Evolutionary conservation across 352 stramenopile species (phyloP).

Genomic region (Globisporangium spiculum): DNA sequence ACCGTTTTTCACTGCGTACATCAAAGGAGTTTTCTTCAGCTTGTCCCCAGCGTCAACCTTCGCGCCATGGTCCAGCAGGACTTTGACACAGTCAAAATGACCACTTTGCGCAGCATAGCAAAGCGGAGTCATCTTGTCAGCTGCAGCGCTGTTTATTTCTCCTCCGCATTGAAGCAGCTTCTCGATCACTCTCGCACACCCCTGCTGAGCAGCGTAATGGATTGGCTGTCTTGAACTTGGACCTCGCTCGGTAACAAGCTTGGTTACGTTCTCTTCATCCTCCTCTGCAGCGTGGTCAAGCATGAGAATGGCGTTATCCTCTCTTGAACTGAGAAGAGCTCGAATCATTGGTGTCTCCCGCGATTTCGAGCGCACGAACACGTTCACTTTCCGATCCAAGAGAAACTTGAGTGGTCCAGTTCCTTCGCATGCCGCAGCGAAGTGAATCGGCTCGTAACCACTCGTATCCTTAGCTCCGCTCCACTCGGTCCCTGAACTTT

Average conservation of each 20-base stretch:
- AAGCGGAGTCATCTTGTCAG: slow-evolving; percentile 55
- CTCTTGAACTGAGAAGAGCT: slow-evolving; percentile 36
- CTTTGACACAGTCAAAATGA: slow-evolving; percentile 50
- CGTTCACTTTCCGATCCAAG: slow-evolving; percentile 46
- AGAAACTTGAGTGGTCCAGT: slow-evolving; percentile 57
- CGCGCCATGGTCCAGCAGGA: slow-evolving; percentile 47
- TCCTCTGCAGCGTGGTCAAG: slow-evolving; percentile 54
- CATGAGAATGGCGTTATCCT: slow-evolving; percentile 60
- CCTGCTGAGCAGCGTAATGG: slow-evolving; percentile 50
- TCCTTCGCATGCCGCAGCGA: slow-evolving; percentile 53
- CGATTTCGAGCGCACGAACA: slow-evolving; percentile 58
- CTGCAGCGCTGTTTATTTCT: slow-evolving; percentile 46
- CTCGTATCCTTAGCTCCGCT: slow-evolving; percentile 51
- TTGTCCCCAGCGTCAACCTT: slow-evolving; percentile 70
- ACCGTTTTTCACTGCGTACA: slow-evolving; percentile 77
- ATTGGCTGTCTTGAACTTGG: slow-evolving; percentile 52
- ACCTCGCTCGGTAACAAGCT: slow-evolving; percentile 47
- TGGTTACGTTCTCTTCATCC: slow-evolving; percentile 24
- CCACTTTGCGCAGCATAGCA: slow-evolving; percentile 57
- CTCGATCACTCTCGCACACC: slow-evolving; percentile 40
- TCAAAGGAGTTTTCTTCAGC: slow-evolving; percentile 74
- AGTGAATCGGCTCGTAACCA: slow-evolving; percentile 67
- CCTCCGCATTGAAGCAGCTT: slow-evolving; percentile 50
- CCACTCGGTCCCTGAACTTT: slow-evolving; percentile 46
- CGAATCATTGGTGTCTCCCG: slow-evolving; percentile 67